Evolutionary conservation across 2,329 filamentous ascomycete species (phyloP).

Genomic region (Dothideomycetes sp.): DNA sequence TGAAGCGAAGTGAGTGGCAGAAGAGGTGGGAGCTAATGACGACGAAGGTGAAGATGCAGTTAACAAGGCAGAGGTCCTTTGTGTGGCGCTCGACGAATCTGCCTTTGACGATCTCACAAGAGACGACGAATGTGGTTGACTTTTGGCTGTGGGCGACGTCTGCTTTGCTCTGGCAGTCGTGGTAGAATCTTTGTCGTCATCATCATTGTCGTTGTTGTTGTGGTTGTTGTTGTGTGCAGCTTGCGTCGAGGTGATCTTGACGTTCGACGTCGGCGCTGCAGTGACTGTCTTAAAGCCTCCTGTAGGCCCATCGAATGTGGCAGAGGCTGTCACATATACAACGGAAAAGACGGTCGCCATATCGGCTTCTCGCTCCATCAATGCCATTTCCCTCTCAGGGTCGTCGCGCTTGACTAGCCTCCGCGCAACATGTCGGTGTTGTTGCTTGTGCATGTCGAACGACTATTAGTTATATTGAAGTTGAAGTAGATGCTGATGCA

Average conservation of each 20-base stretch:
- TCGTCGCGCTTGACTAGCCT: not conserved
- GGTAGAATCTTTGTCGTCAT: constrained; percentile 5
- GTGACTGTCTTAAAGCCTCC: constrained; percentile 24
- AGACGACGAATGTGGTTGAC: not conserved
- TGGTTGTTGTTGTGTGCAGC: constrained; percentile 11
- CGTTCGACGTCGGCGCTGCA: constrained; percentile 15
- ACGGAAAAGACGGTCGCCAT: constrained; percentile 31
- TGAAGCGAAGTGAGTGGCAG: constrained; percentile 12
- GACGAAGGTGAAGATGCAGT: constrained; percentile 5
- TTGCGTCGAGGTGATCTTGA: constrained; percentile 13
- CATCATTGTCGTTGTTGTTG: not conserved
- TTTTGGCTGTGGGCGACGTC: constrained; percentile 5
- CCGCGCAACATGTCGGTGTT: constrained; percentile 5
- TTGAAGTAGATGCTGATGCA: constrained; percentile 6
- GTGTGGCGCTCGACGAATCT: constrained; percentile 1
- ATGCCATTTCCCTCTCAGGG: no score
- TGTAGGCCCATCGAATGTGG: constrained; percentile 42
- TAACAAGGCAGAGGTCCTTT: constrained; percentile 1
- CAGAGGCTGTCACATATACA: constrained; percentile 45
- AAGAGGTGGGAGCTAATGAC: constrained; percentile 1
- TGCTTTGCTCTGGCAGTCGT: constrained; percentile 3
- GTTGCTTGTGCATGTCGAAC: constrained; percentile 5
- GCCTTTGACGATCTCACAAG: constrained; percentile 4
- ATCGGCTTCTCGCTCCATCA: constrained; percentile 16
- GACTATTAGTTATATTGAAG: constrained; percentile 2